Conservation (phyloP, 495 filamentous ascomycete species). For the Rusavskia elegans region DNA sequence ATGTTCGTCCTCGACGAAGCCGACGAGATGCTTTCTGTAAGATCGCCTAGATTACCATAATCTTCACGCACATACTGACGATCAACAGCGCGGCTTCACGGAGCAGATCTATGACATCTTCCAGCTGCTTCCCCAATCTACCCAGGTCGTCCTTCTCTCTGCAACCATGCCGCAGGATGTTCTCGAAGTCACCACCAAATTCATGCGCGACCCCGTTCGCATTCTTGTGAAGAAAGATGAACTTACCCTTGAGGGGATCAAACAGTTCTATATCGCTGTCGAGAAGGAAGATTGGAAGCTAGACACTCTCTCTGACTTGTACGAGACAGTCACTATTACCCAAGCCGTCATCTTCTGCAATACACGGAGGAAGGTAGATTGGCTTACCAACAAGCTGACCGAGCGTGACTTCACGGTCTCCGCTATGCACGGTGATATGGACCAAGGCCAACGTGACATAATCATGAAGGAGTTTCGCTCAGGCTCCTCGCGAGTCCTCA, state of each 20-base stretch:
- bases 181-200: constrained; percentile 98
- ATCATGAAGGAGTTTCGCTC: constrained; percentile 99
- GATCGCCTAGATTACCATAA: constrained; percentile 15
- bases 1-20: constrained; percentile 98
- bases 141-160: constrained; percentile 92
- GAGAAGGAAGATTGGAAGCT: constrained; percentile 99
- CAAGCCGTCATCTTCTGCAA: constrained; percentile 99
- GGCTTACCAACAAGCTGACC: constrained; percentile 97
- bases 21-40: constrained; percentile 93
- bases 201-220: constrained; percentile 98
- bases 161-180: constrained; percentile 98
- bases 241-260: constrained; percentile 96
- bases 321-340: constrained; percentile 98
- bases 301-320: constrained; percentile 94
- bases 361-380: constrained; percentile 98
- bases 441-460: constrained; percentile 87
- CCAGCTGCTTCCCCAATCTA: constrained; percentile 91
- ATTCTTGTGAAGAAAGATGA: constrained; percentile 99
- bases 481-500: constrained; percentile 92
- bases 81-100: constrained; percentile 72
- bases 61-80: background rate
- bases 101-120: constrained; percentile 99
- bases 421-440: constrained; percentile 99
- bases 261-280: constrained; percentile 99
- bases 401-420: constrained; percentile 97